Evolutionary conservation across 140 eudicot genomes (phyloP).

Genomic region (Oenanthe javanica): DNA sequence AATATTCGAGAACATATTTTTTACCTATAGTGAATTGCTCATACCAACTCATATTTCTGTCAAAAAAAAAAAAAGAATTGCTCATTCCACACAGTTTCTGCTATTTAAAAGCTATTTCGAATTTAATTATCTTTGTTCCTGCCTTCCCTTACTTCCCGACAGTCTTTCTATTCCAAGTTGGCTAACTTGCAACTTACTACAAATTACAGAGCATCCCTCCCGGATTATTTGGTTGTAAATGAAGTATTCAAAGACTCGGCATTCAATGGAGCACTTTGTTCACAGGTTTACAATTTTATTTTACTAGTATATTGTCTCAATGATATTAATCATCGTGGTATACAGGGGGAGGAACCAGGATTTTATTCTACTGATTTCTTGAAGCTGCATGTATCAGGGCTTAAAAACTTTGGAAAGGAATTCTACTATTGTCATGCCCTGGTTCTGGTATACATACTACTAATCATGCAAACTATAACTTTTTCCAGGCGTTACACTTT

Average conservation of each 20-base stretch:
- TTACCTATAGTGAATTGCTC: background rate
- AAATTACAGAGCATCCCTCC: constrained; percentile 22
- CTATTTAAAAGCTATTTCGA: background rate
- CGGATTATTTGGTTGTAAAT: constrained; percentile 13
- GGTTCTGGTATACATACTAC: background rate
- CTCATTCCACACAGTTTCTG: background rate
- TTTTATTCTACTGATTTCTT: too few relatives aligned
- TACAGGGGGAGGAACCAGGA: too few relatives aligned
- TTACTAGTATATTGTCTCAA: background rate
- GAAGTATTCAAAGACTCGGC: constrained; percentile 28
- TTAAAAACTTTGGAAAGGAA: too few relatives aligned
- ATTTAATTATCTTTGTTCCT: background rate
- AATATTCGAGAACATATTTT: background rate
- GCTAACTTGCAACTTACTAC: constrained; percentile 13
- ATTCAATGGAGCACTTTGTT: constrained; percentile 27
- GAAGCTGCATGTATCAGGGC: too few relatives aligned
- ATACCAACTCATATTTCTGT: too few relatives aligned
- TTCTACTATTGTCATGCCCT: too few relatives aligned
- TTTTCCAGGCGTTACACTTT: constrained; percentile 18
- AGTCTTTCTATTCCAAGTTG: constrained; percentile 14
- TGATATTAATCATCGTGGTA: background rate
- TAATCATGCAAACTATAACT: background rate
- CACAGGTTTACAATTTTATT: constrained; percentile 30
- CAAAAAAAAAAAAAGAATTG: too few relatives aligned
- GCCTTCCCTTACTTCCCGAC: too few relatives aligned